Base-by-base conservation (phyloP, 2,329 filamentous ascomycete species). In the Pseudogymnoascus verrucosus region DNA sequence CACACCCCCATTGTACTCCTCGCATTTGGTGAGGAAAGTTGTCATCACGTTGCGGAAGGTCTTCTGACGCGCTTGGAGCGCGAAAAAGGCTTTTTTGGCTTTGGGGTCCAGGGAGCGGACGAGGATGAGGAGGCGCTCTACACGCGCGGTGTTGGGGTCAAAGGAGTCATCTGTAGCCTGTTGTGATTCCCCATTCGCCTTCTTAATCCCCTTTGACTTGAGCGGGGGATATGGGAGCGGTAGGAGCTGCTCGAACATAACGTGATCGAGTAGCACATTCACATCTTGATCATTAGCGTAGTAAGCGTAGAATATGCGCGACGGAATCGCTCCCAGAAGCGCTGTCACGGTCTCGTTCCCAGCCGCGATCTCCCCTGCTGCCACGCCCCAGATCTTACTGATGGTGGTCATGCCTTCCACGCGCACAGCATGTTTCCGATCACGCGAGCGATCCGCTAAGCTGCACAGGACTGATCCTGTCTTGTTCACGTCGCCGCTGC, bases 331-430 rank as follows among this genome's bases (percentile, higher is more conserved):
- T 5, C 88, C 89, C 11, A 99, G 79, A n/a, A 93, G 83, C 8
- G 85, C 79, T 11, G 83, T 84, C 19, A 96, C 88, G 16, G 82
- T 79, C 69, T 96, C 91, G 69, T 93, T 89, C 12, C 90, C 91
- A 62, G 89, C 85, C 23, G 90, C 87, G 69, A 99, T 89, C 70
- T 96, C 93, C 16, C 91, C 90, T 16, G 88, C 86, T 11, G 91
- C 93, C 16, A 96, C 93, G n/a, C 91, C 93, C 95, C 95, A 99
- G 28, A 98, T 87, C 66, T 88, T 90, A 10, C 86, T 90, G 1
- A 98, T 79, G 7, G 96, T 81, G 61, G 87, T 88, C 84, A 96
- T 96, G 23, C 91, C 93, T 69, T 93, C 91, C 40, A 90, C 86
- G 64, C 93, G 89, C 10, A 99, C 90, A 44, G 84, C 80, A 12